Base-by-base conservation (phyloP, 352 stramenopile species). In the Saprolegnia diclina region DNA sequence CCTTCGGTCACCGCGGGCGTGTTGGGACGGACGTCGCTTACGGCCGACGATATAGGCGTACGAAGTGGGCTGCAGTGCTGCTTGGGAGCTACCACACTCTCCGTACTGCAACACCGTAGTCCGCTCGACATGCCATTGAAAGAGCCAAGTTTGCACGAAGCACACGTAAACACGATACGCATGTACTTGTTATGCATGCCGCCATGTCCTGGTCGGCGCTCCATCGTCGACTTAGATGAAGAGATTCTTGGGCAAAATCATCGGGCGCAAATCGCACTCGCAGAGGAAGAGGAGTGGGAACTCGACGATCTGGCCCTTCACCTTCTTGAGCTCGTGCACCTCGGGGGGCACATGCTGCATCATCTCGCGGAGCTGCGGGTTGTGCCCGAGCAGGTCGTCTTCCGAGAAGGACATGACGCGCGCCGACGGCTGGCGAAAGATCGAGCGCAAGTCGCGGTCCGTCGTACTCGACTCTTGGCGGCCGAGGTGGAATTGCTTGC, bases 231-330 rank as follows among this genome's bases (percentile, higher is more conserved):
- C 40, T 56, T 24, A 69, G 42, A 69, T 69, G 63, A 69, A 69
- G 7, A 69, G 6, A 18, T 69, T 69, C 26, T 69, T 69, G 16
- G 63, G 63, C 26, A 69, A 46, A 63, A 69, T 69, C 19, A 69
- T 24, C 21, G 63, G 63, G 5, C 26, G 42, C 14, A 69, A 22
- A 38, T 69, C 63, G 53, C 63, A 69, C 29, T 69, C 63, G 22
- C 63, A 52, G n/a, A 69, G 40, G 24, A 69, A 69, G n/a, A 61
- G 18, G 35, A 69, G 50, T n/a, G 63, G 63, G 38, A 69, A 69
- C 22, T 69, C 63, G 44, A 69, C 63, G 16, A 69, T 24, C 38
- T 69, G 63, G 32, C 63, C 63, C 44, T 63, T 5, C 21, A 69
- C 53, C 21, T 69, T 40, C 14, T 52, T 69, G 19, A 69, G 45